Percentiles rank a stretch among this genome's conserved stretches.
Conservation (phyloP, 208 protist species). For the Naegleria gruberi region DNA sequence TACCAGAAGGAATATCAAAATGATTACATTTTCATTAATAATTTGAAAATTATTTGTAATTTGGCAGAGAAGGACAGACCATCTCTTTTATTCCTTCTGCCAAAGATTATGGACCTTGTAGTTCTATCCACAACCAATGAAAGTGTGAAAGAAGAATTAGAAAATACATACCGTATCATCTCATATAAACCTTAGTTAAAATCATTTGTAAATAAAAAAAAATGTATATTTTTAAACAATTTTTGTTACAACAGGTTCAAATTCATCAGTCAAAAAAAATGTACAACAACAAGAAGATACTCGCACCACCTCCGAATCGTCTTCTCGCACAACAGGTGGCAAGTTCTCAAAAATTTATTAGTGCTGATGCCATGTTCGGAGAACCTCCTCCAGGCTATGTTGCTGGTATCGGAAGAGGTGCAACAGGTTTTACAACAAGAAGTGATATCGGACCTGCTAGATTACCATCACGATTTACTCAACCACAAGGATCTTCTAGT, state of each 20-base stretch:
- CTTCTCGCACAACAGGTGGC: no score
- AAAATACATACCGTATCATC: no score
- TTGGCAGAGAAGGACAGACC: not conserved
- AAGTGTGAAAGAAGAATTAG: no score
- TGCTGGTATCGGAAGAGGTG: slow-evolving; percentile 66
- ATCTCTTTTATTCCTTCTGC: not conserved
- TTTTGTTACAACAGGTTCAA: no score
- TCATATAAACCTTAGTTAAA: no score
- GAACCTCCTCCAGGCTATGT: slow-evolving; percentile 63
- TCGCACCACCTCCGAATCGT: no score
- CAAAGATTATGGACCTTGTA: no score
- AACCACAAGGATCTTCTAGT: not conserved
- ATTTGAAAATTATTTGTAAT: not conserved
- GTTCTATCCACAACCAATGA: no score
- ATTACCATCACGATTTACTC: slow-evolving; percentile 1
- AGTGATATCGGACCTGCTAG: slow-evolving; percentile 69
- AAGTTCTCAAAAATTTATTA: not conserved
- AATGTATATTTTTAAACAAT: no score
- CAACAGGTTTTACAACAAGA: slow-evolving; percentile 73
- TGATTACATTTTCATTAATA: not conserved
- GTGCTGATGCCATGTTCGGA: not conserved
- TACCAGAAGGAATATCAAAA: not conserved
- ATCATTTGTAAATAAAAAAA: no score
- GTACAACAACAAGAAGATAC: no score
- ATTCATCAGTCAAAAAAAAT: no score